Percentiles rank a stretch among this genome's conserved stretches.
Conservation (phyloP, 192 early-diverging fungal species). For the Linnemannia zychae region DNA sequence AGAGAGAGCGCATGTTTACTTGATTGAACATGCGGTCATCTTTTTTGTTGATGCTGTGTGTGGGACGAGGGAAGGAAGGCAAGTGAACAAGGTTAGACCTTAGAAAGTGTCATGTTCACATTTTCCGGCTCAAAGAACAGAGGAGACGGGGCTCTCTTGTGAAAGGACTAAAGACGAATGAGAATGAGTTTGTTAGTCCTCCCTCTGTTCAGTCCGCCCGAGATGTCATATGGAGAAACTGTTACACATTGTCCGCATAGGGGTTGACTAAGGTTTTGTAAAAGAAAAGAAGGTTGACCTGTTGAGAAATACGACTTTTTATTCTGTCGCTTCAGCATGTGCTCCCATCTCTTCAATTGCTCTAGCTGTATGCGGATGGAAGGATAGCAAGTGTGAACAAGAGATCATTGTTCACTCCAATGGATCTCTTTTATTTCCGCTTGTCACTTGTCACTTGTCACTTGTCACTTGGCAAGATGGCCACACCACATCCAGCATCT, state of each 20-base stretch:
- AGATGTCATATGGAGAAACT: background rate
- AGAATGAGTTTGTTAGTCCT: background rate
- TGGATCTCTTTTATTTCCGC: background rate
- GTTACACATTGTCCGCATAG: background rate
- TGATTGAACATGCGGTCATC: background rate
- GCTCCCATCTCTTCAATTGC: background rate
- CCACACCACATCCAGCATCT: too few relatives aligned
- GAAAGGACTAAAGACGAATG: background rate
- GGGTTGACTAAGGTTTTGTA: slow-evolving; percentile 4
- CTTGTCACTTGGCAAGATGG: background rate
- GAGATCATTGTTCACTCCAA: background rate
- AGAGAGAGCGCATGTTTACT: background rate
- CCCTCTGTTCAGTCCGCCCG: background rate
- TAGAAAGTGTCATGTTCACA: background rate
- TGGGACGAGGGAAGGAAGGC: background rate
- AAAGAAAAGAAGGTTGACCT: background rate
- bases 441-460: background rate
- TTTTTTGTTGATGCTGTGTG: background rate
- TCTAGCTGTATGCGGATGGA: background rate
- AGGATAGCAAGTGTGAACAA: background rate
- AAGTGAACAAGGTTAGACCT: background rate
- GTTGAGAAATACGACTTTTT: background rate
- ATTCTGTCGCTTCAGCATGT: slow-evolving; percentile 4
- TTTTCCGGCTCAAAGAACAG: background rate
- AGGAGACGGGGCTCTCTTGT: background rate